A percentile compares a stretch with the other conserved stretches of the same genome.
Conservation (phyloP, 208 protist species). For the Trypanosomatidae sp. region DNA sequence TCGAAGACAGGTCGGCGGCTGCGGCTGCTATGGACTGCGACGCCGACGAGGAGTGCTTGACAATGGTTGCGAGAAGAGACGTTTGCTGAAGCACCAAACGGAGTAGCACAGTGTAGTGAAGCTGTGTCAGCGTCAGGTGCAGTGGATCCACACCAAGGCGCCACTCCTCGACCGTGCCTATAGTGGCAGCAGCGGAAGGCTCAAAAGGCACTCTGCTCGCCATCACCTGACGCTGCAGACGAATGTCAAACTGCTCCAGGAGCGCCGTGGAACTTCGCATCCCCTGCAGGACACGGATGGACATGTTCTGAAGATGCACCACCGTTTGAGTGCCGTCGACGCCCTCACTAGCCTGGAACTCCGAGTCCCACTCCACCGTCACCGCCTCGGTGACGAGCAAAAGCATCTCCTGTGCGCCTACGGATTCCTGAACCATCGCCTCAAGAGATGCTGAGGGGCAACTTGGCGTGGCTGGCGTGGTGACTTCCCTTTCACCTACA, state of each 20-base stretch:
- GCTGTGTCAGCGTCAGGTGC: constrained; percentile 27
- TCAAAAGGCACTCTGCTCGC: background rate
- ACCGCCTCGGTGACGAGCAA: constrained; percentile 12
- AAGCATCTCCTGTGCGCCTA: constrained; percentile 9
- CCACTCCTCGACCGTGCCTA: constrained; percentile 19
- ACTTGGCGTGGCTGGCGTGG: background rate
- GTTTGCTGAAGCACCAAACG: constrained; percentile 25
- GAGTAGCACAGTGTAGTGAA: constrained; percentile 27
- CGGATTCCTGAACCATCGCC: constrained; percentile 4
- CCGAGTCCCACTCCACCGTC: constrained; percentile 19
- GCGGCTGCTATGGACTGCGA: constrained; percentile 8
- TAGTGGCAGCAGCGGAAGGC: background rate
- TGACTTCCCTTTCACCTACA: constrained; percentile 7
- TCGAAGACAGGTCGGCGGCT: background rate
- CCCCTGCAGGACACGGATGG: constrained; percentile 16
- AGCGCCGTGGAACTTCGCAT: constrained; percentile 7
- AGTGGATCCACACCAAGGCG: constrained; percentile 16
- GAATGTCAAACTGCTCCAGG: constrained; percentile 13
- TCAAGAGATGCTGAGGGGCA: background rate
- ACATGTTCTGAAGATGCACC: constrained; percentile 19
- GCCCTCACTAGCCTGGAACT: background rate
- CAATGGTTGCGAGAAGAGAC: constrained; percentile 9
- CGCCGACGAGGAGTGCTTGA: constrained; percentile 11
- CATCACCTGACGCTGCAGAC: constrained; percentile 8
- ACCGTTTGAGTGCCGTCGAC: constrained; percentile 6